Conservation (phyloP, 345 rosid genomes). For the Lepidium aucheri region DNA sequence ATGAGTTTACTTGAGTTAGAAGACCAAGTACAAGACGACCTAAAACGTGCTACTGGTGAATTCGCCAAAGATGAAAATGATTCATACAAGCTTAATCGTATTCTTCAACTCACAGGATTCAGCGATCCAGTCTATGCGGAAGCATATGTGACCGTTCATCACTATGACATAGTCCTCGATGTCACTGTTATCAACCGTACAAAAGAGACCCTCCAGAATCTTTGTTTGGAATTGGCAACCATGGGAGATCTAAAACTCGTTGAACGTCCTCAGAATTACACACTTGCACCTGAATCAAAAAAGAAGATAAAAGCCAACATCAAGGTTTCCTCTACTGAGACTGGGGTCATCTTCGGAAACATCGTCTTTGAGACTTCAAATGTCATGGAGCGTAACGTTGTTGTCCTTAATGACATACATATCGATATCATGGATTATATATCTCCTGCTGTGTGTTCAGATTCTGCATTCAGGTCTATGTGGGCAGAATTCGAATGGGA, state of each 20-base stretch:
- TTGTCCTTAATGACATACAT: slow-evolving; percentile 90
- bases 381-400: slow-evolving; percentile 78
- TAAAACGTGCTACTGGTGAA: slow-evolving; percentile 95
- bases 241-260: slow-evolving; percentile 97
- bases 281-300: slow-evolving; percentile 84
- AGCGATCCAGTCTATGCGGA: slow-evolving; percentile 97
- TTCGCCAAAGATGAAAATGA: slow-evolving; percentile 82
- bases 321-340: slow-evolving; percentile 95
- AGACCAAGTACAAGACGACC: slow-evolving; percentile 94
- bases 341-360: slow-evolving; percentile 93
- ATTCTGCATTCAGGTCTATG: slow-evolving; percentile 81
- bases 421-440: slow-evolving; percentile 96
- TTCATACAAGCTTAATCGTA: slow-evolving; percentile 84
- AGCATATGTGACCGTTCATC: slow-evolving; percentile 88
- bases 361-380: slow-evolving; percentile 87
- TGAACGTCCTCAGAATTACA: slow-evolving; percentile 91
- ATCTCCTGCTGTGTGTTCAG: slow-evolving; percentile 84
- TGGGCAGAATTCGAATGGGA: slow-evolving; percentile 99
- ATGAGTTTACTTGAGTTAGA: slow-evolving; percentile 97
- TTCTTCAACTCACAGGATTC: slow-evolving; percentile 93
- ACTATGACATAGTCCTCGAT: slow-evolving; percentile 89
- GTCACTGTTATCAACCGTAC: slow-evolving; percentile 84
- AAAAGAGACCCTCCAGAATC: slow-evolving; percentile 85
- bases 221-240: slow-evolving; percentile 95
- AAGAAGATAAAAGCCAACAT: slow-evolving; percentile 94